Percentiles rank a stretch among this genome's conserved stretches.
These are phyloP conservation scores for Gautieria morchelliformis DNA, from an alignment of 768 basidiomycete species.

Conservation along the genomic window DNA sequence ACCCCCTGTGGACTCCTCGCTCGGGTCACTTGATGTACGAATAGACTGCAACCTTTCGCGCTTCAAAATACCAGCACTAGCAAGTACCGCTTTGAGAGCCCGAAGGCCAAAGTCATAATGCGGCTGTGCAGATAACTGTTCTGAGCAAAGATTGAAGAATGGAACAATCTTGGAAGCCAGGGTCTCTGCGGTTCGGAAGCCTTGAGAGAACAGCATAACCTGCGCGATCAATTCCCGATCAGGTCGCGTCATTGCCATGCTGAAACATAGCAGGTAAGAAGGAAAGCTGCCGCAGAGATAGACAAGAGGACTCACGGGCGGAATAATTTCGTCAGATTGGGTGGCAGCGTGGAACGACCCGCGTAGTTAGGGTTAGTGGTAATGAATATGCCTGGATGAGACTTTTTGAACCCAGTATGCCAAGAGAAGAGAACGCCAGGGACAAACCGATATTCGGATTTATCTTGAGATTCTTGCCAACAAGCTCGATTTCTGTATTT, in stretches of 20 bases:
- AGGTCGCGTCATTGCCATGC: slow-evolving; percentile 98
- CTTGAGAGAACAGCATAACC: slow-evolving; percentile 99
- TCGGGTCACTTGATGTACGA: slow-evolving; percentile 25
- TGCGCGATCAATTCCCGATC: slow-evolving; percentile 98
- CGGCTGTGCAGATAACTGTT: slow-evolving; percentile 92
- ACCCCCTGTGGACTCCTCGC: slow-evolving; percentile 23
- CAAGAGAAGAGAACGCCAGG: neutral
- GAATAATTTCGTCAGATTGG: slow-evolving; percentile 87
- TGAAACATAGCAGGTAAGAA: slow-evolving; percentile 22
- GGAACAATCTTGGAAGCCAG: slow-evolving; percentile 98
- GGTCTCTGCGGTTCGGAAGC: slow-evolving; percentile 94
- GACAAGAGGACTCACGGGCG: slow-evolving; percentile 55
- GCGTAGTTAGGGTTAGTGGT: slow-evolving; percentile 99
- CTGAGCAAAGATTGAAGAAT: slow-evolving; percentile 97
- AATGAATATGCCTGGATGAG: slow-evolving; percentile 78
- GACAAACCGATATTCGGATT: slow-evolving; percentile 81
- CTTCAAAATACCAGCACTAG: slow-evolving; percentile 96
- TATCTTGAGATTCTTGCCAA: slow-evolving; percentile 88
- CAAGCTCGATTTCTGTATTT: slow-evolving; percentile 86
- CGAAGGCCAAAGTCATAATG: slow-evolving; percentile 99
- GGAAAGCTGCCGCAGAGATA: neutral
- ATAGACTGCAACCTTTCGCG: slow-evolving; percentile 65
- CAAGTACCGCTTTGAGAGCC: slow-evolving; percentile 91
- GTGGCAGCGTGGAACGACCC: slow-evolving; percentile 84
- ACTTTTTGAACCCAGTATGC: neutral